phyloP scores from a whole-genome alignment of 164 flowering plant species.

The Vitis rupestris region DNA sequence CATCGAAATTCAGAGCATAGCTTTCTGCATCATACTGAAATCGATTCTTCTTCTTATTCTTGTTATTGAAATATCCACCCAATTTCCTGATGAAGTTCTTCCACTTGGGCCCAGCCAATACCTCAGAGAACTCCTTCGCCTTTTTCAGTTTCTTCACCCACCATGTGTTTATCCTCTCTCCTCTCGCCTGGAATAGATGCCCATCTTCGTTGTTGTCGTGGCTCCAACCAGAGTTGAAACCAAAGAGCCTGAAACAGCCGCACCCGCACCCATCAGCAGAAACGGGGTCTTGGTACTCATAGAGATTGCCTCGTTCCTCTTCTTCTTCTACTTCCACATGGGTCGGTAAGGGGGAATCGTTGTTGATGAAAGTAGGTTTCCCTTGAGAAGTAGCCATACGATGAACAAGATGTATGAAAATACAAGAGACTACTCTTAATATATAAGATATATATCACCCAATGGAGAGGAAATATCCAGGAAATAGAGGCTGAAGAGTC shows the following conservation, averaged over 20 bases:
- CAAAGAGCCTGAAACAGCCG: slow-evolving; percentile 12
- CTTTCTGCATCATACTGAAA: slow-evolving; percentile 33
- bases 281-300: not conserved
- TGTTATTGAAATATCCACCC: slow-evolving; percentile 9
- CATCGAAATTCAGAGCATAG: slow-evolving; percentile 34
- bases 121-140: slow-evolving; percentile 23
- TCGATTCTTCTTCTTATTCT: slow-evolving; percentile 2
- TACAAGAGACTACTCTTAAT: not conserved
- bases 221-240: not conserved
- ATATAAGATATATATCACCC: no score
- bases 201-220: not conserved
- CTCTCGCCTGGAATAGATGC: not conserved
- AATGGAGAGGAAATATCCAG: not conserved
- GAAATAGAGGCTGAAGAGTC: not conserved
- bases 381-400: not conserved
- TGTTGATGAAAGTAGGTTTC: not conserved
- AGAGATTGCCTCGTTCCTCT: not conserved
- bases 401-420: not conserved
- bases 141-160: slow-evolving; percentile 11
- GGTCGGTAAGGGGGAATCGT: not conserved
- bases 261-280: slow-evolving; percentile 15
- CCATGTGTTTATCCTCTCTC: slow-evolving; percentile 13
- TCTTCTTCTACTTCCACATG: slow-evolving; percentile 8
- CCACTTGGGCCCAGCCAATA: slow-evolving; percentile 32
- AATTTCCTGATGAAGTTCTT: slow-evolving; percentile 23